Evolutionary conservation across 2,329 filamentous ascomycete genomes (phyloP).

Genomic region (Calonectria pteridis): DNA sequence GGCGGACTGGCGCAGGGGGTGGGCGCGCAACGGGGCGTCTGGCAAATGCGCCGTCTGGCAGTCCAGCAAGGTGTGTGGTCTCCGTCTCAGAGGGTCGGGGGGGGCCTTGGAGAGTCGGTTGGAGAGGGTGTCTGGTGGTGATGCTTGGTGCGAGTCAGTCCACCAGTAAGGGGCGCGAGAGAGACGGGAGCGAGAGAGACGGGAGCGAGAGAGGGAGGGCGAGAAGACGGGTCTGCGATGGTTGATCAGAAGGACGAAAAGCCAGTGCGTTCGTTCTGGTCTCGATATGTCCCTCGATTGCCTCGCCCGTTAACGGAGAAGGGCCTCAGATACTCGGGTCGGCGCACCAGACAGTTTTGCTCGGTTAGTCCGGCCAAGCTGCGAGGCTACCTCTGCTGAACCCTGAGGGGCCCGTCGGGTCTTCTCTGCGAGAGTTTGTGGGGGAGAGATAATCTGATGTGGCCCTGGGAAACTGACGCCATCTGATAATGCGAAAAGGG

Average conservation of each 20-base stretch:
- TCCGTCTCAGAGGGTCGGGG: background rate
- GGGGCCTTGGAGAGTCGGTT: background rate
- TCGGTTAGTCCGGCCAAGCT: constrained; percentile 32
- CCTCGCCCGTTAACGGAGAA: constrained; percentile 42
- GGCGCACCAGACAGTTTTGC: constrained; percentile 34
- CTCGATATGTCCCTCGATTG: constrained; percentile 25
- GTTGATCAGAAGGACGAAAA: background rate
- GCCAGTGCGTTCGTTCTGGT: constrained; percentile 24
- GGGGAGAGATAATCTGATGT: constrained; percentile 29
- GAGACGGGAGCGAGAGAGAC: background rate
- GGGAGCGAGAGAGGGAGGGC: background rate
- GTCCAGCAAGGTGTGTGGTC: constrained; percentile 5
- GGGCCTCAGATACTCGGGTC: constrained; percentile 25
- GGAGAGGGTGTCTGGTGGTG: background rate
- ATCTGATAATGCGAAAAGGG: constrained; percentile 15
- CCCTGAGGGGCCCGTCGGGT: background rate
- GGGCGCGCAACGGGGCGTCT: constrained; percentile 10
- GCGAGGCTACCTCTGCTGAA: background rate
- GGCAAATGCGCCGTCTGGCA: constrained; percentile 14
- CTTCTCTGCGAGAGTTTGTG: constrained; percentile 4
- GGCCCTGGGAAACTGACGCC: constrained; percentile 36
- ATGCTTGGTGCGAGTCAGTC: constrained; percentile 12
- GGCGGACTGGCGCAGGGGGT: constrained; percentile 21
- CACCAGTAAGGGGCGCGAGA: background rate
- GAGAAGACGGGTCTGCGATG: background rate